phyloP scores from a whole-genome alignment of 257 asterid species.

The Verbascum thapsus region DNA sequence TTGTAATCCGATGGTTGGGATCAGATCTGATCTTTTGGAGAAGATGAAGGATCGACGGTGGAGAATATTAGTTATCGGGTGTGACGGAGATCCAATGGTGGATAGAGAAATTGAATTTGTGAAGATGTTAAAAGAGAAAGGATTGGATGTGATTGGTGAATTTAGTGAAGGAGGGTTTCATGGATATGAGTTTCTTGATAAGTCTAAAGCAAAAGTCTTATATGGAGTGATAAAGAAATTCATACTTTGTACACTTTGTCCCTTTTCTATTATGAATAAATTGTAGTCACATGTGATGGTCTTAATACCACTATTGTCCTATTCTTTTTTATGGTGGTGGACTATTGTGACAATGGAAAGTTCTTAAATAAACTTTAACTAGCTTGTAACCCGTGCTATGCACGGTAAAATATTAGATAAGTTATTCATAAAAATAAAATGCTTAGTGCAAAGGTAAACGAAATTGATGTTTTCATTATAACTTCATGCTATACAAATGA shows the following conservation, averaged over 20 bases:
- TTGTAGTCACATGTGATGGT: too few relatives aligned
- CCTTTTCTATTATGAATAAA: too few relatives aligned
- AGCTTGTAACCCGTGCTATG: too few relatives aligned
- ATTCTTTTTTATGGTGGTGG: too few relatives aligned
- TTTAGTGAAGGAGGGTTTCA: constrained; percentile 7
- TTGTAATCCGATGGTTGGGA: constrained; percentile 25
- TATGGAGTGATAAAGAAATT: not conserved
- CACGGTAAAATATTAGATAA: too few relatives aligned
- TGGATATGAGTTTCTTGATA: constrained; percentile 3
- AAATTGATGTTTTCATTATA: too few relatives aligned
- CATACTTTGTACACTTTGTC: not conserved
- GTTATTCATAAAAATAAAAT: too few relatives aligned
- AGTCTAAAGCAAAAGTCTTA: not conserved
- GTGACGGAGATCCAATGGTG: constrained; percentile 32
- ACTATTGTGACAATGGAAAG: too few relatives aligned
- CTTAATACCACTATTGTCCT: too few relatives aligned
- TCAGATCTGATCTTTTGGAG: constrained; percentile 16
- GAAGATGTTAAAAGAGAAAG: not conserved
- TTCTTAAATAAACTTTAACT: too few relatives aligned
- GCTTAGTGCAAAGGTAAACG: too few relatives aligned
- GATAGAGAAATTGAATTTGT: constrained; percentile 23
- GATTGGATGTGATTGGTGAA: not conserved
- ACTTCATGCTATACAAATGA: too few relatives aligned
- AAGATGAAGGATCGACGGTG: constrained; percentile 8
- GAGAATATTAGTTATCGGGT: constrained; percentile 20